phyloP scores from a whole-genome alignment of 2,329 filamentous ascomycete species.

The Endothia cerciana region DNA sequence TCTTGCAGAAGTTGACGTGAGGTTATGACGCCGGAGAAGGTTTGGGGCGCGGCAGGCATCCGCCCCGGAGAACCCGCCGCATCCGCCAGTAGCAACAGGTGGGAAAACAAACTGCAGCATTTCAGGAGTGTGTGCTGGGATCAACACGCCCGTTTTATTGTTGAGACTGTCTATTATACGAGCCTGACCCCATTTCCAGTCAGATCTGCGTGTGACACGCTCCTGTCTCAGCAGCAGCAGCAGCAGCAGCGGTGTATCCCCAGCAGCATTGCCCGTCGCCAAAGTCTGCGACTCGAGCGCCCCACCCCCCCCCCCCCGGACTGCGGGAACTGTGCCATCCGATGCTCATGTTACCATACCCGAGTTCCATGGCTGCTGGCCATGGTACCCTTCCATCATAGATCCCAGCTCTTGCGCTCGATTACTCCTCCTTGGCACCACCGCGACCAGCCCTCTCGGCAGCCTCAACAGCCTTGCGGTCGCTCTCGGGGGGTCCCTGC shows the following conservation, averaged over 20 bases:
- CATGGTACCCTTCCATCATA: neutral
- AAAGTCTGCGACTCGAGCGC: neutral
- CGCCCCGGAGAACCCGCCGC: slow-evolving; percentile 16
- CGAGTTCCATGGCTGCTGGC: neutral
- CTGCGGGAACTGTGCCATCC: slow-evolving; percentile 2
- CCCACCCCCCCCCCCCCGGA: too few relatives aligned
- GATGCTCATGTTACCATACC: neutral
- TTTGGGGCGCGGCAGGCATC: slow-evolving; percentile 25
- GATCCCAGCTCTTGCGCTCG: neutral
- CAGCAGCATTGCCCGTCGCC: neutral
- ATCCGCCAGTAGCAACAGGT: slow-evolving; percentile 10
- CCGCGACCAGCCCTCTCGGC: slow-evolving; percentile 76
- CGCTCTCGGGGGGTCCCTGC: slow-evolving; percentile 74
- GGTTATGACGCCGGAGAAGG: slow-evolving; percentile 16
- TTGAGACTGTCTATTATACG: slow-evolving; percentile 4
- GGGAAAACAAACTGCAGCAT: neutral
- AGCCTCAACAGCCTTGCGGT: slow-evolving; percentile 85
- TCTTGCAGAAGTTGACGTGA: neutral
- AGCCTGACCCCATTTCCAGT: slow-evolving; percentile 5
- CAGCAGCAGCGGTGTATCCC: neutral
- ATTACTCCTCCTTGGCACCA: slow-evolving; percentile 73
- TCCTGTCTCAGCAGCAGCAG: neutral
- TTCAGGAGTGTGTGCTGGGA: neutral
- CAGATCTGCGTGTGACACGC: neutral
- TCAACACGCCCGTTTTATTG: neutral